phyloP scores from a whole-genome alignment of 129 eudicot genomes.

The Artemisia argyi region DNA sequence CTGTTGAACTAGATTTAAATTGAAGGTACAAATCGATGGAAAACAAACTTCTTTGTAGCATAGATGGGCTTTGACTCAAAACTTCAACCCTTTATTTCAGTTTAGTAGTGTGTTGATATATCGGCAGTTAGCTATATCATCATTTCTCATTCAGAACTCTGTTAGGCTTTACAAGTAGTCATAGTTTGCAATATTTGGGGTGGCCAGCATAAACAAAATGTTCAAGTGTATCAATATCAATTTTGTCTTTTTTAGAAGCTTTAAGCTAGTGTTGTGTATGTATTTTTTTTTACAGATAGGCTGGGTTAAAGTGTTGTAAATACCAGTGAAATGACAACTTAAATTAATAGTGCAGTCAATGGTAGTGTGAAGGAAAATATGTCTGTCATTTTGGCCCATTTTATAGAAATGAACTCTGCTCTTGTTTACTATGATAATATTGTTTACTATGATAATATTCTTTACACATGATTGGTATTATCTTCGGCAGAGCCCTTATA shows the following conservation, averaged over 20 bases:
- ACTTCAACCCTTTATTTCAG: slow-evolving; percentile 13
- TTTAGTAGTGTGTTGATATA: not conserved
- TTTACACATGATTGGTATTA: not conserved
- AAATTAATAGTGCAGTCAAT: slow-evolving; percentile 1
- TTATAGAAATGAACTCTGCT: not conserved
- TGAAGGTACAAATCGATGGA: slow-evolving; percentile 36
- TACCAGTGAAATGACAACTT: slow-evolving; percentile 13
- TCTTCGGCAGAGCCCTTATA: not conserved
- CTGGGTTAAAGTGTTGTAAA: slow-evolving; percentile 22
- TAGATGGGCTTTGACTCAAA: slow-evolving; percentile 23
- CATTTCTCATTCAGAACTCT: slow-evolving; percentile 9
- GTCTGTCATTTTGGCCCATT: too few species aligned
- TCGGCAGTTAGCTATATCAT: slow-evolving; percentile 6
- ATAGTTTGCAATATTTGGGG: slow-evolving; percentile 12
- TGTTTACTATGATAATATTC: not conserved
- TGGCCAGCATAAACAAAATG: slow-evolving; percentile 21
- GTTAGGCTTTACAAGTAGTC: slow-evolving; percentile 2
- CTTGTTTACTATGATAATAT: not conserved
- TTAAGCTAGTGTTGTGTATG: slow-evolving; percentile 4
- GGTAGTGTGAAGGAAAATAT: not conserved
- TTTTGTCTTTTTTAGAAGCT: slow-evolving; percentile 26
- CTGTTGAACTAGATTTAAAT: slow-evolving; percentile 13
- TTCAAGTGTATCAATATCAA: slow-evolving; percentile 26
- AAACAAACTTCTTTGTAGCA: slow-evolving; percentile 26
- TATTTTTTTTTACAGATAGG: slow-evolving; percentile 13